These are phyloP conservation scores for Dendrothele bispora DNA, from an alignment of 768 basidiomycete species.

Conservation along the genomic window DNA sequence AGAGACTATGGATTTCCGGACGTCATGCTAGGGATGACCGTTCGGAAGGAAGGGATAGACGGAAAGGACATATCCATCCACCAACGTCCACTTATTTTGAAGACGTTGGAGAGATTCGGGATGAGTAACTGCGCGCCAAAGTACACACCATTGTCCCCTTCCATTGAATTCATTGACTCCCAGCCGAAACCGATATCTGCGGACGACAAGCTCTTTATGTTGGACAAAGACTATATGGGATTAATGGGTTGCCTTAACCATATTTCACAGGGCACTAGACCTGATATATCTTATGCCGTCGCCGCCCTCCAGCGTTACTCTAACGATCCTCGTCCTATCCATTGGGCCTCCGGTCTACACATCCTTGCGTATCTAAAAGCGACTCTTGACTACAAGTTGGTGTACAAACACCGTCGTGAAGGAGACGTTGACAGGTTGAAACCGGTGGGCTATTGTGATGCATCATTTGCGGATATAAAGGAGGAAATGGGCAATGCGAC, in stretches of 20 bases:
- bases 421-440: conserved; percentile 3
- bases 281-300: not conserved
- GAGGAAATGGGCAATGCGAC: too few species aligned
- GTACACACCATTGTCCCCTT: not conserved
- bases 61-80: not conserved
- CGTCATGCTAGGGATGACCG: not conserved
- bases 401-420: conserved; percentile 3
- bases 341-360: not conserved
- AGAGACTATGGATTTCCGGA: not conserved
- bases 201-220: too few species aligned
- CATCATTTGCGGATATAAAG: conserved; percentile 21
- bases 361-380: not conserved
- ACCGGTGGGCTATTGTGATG: conserved; percentile 19
- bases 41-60: not conserved
- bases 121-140: not conserved
- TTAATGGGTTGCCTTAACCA: too few species aligned
- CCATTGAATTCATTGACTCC: not conserved
- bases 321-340: not conserved
- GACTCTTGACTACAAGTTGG: not conserved
- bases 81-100: not conserved
- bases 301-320: not conserved
- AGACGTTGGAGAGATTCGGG: not conserved
- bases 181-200: too few species aligned
- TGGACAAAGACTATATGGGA: too few species aligned
- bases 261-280: too few species aligned